Evolutionary conservation across 345 rosid genomes (phyloP).

Genomic region (Moringa oleifera): DNA sequence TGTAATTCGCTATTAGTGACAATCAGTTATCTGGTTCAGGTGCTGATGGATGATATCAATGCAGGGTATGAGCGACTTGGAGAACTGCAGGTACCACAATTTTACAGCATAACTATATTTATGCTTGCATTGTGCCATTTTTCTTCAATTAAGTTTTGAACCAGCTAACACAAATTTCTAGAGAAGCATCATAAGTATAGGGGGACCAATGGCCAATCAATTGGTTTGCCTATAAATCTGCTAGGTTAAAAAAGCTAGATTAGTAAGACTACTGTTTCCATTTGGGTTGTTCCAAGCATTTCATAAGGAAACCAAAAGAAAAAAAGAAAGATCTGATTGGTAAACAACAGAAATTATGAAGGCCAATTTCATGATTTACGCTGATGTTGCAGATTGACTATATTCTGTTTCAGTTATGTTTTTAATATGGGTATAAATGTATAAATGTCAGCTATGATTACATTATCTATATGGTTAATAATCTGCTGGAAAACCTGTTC

Average conservation of each 20-base stretch:
- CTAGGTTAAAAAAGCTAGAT: no score
- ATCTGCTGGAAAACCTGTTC: slow-evolving; percentile 6
- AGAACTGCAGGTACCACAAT: slow-evolving; percentile 62
- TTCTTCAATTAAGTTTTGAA: background rate
- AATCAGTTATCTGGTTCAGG: slow-evolving; percentile 39
- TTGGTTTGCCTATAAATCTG: background rate
- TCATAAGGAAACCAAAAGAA: no score
- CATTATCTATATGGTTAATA: background rate
- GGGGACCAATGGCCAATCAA: background rate
- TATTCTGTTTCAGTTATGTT: background rate
- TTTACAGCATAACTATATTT: slow-evolving; percentile 7
- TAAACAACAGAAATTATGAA: background rate
- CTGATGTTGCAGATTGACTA: background rate
- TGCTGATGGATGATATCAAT: slow-evolving; percentile 85
- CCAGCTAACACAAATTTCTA: background rate
- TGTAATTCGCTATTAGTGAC: slow-evolving; percentile 10
- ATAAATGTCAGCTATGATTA: no score
- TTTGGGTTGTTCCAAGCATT: background rate
- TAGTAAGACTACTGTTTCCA: no score
- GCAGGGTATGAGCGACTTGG: slow-evolving; percentile 88
- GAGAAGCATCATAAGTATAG: background rate
- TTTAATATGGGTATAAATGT: no score
- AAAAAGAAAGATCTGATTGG: no score
- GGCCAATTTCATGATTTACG: background rate
- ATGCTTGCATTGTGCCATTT: background rate